Conservation (phyloP, 1,284 basidiomycete genomes). For the Neotropicomus parvogracilis region DNA sequence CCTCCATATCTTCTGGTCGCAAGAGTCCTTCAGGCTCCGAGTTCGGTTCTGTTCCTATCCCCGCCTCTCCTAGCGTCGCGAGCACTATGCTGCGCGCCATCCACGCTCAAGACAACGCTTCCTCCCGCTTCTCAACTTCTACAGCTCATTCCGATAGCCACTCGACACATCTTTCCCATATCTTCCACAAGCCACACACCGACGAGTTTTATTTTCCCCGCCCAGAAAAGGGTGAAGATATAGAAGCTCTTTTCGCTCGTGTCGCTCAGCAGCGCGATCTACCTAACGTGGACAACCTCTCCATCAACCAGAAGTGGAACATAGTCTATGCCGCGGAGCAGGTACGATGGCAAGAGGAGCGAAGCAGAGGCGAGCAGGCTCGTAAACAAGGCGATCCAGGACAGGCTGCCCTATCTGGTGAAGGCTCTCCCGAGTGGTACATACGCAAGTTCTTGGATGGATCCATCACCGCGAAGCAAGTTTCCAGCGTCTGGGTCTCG, state of each 20-base stretch:
- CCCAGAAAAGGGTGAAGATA: constrained; percentile 69
- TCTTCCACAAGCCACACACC: constrained; percentile 48
- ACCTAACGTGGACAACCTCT: constrained; percentile 54
- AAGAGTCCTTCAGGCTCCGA: constrained; percentile 46
- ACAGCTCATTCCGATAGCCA: constrained; percentile 50
- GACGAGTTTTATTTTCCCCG: constrained; percentile 74
- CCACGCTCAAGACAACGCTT: constrained; percentile 51
- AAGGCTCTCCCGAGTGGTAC: constrained; percentile 83
- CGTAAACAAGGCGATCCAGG: constrained; percentile 58
- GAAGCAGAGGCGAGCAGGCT: constrained; percentile 54
- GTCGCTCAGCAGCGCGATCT: constrained; percentile 69
- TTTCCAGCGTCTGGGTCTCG: constrained; percentile 74
- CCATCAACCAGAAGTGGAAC: constrained; percentile 88
- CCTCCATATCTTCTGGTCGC: constrained; percentile 42
- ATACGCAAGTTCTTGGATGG: constrained; percentile 87
- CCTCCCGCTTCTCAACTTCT: constrained; percentile 59
- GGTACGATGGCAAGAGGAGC: constrained; percentile 74
- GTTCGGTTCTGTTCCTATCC: constrained; percentile 41
- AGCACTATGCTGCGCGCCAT: constrained; percentile 47
- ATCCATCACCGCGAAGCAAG: constrained; percentile 80
- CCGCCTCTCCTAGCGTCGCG: constrained; percentile 34
- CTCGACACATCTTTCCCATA: constrained; percentile 51
- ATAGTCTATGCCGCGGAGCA: constrained; percentile 86
- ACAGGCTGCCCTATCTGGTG: constrained; percentile 47
- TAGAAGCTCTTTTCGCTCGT: constrained; percentile 75